Percentiles rank a stretch among this genome's conserved stretches.
phyloP scores from a whole-genome alignment of 345 rosid genomes.

The Populus ilicifolia region DNA sequence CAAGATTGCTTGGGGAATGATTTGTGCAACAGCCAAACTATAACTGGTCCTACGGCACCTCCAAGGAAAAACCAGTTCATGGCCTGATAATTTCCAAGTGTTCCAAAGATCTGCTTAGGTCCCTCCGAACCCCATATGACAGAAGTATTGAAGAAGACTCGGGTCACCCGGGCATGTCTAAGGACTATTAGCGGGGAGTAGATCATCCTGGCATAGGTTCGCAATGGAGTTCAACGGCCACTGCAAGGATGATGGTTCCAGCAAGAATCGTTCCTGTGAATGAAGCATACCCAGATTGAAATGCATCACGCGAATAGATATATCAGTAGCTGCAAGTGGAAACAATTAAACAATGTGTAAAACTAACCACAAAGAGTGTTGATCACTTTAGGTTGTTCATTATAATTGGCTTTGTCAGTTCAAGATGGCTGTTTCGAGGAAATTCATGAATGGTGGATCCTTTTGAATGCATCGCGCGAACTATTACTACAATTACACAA shows the following conservation, averaged over 20 bases:
- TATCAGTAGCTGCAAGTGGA: conserved; percentile 2
- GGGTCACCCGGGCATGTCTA: conserved; percentile 84
- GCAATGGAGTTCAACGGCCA: conserved; percentile 64
- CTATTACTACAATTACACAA: background rate
- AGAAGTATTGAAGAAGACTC: conserved; percentile 88
- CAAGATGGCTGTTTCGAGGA: background rate
- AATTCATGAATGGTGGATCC: background rate
- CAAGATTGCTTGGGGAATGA: conserved; percentile 69
- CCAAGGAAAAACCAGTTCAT: conserved; percentile 90
- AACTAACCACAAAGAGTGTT: background rate
- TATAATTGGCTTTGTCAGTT: background rate
- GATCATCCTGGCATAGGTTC: conserved; percentile 76
- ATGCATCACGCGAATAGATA: background rate
- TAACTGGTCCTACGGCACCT: conserved; percentile 69
- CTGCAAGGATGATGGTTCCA: conserved; percentile 71
- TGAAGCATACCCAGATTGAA: conserved; percentile 14
- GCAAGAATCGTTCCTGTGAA: conserved; percentile 84
- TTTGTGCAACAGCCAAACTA: conserved; percentile 70
- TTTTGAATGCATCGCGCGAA: background rate
- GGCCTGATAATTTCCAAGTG: conserved; percentile 61
- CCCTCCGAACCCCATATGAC: conserved; percentile 91
- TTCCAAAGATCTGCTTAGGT: conserved; percentile 71
- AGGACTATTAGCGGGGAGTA: conserved; percentile 65
- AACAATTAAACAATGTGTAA: background rate
- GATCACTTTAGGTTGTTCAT: background rate